Base-by-base conservation (phyloP, 768 basidiomycete species). In the Rubroboletus pulcherrimus region DNA sequence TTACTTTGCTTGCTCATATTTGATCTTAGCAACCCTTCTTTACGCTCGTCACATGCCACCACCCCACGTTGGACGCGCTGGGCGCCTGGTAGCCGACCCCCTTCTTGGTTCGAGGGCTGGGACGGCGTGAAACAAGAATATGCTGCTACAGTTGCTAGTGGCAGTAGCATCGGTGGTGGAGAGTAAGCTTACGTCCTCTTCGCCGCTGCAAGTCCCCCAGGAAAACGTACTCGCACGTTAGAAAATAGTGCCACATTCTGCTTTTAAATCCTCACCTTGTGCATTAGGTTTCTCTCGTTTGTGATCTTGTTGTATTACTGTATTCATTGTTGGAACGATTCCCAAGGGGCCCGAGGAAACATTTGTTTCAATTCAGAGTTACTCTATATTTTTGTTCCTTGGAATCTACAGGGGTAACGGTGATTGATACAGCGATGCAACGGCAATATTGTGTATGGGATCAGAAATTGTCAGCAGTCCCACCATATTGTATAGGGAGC, bases 401-500 rank as follows among this genome's bases (percentile, higher is more conserved):
- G 10, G 24, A 17, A 41, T 52, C 29, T 37, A 17, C 8, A 37
- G 2, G 48, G 24, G 15, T n/a, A 14, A 29, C 7, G n/a, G 12
- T 38, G 17, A 21, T 41, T 11, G n/a, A 41, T 26, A 26, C 19
- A 15, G 21, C n/a, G 9, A 21, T 4, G 4, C 2, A 15, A 51
- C 1, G 1, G 12, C 10, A 19, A 24, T 45, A 34, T 19, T 42
- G 38, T n/a, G 15, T 37, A 59, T 19, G 24, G 11, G 14, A 37
- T 66, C 59, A 85, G 55, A 86, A 85, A 19, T 69, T 81, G 2
- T 80, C 75, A 7, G 80, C 84, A 26, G 75, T 72, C 7, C 91
- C 91, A 9, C 91, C 91, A 60, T 92, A 93, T 44, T 79, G 74
- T 71, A 75, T 73, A 1, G 90, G 91, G 38, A 93, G 75, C 62